These are phyloP conservation scores for Fibroporia radiculosa DNA, from an alignment of 768 basidiomycete species.

Conservation along the genomic window DNA sequence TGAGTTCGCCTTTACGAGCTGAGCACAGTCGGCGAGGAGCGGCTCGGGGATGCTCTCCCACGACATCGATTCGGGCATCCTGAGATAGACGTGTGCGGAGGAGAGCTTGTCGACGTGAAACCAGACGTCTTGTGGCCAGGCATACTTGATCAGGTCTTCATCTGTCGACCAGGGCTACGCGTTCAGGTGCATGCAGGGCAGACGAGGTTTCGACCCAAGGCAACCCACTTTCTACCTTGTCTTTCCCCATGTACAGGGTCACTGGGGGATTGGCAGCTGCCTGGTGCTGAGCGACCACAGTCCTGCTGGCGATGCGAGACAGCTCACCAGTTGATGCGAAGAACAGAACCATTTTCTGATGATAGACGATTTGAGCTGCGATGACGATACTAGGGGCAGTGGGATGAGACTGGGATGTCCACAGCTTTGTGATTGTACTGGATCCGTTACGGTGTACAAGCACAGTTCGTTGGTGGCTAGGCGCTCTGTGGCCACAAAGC, in stretches of 20 bases:
- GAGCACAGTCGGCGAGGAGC: constrained; percentile 79
- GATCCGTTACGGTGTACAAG: not conserved
- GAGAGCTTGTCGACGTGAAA: constrained; percentile 99
- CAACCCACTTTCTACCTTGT: constrained; percentile 88
- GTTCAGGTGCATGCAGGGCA: not conserved
- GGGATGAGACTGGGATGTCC: not conserved
- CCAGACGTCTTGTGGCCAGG: constrained; percentile 84
- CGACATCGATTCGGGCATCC: constrained; percentile 69
- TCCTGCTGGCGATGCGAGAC: not conserved
- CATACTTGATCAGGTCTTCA: constrained; percentile 92
- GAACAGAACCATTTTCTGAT: constrained; percentile 40
- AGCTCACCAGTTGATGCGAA: constrained; percentile 45
- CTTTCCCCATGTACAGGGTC: constrained; percentile 88
- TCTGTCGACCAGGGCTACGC: constrained; percentile 38
- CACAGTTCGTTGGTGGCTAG: not conserved
- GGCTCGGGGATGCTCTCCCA: constrained; percentile 86
- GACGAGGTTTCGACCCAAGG: not conserved
- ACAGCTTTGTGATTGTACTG: not conserved
- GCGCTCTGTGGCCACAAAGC: not conserved
- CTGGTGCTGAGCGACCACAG: not conserved
- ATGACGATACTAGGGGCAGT: not conserved
- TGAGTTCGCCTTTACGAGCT: constrained; percentile 95
- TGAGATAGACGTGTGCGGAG: constrained; percentile 95
- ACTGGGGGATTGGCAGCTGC: constrained; percentile 57
- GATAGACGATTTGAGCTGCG: too few species aligned